Conservation (phyloP, 371 early-diverging fungal genomes). For the Neoconidiobolus thromboides region DNA sequence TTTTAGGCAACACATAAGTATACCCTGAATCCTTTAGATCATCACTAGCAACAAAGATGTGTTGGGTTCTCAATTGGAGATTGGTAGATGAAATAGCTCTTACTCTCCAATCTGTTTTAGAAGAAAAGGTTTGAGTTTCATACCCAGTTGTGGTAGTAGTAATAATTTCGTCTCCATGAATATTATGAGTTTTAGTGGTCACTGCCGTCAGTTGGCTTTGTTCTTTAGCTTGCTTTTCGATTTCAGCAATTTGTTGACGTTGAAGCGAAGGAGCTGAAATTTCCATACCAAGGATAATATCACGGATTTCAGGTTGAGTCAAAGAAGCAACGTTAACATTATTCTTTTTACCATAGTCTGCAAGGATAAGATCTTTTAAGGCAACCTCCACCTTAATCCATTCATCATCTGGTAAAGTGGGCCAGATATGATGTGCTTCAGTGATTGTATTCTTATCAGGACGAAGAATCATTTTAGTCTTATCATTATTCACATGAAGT, state of each 20-base stretch:
- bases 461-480: conserved; percentile 84
- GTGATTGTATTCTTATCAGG: conserved; percentile 85
- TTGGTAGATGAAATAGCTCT: conserved; percentile 91
- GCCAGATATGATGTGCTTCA: conserved; percentile 95
- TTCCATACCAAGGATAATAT: conserved; percentile 98
- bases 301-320: conserved; percentile 93
- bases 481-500: conserved; percentile 88
- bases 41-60: conserved; percentile 87
- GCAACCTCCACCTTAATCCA: conserved; percentile 95
- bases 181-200: conserved; percentile 89
- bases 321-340: conserved; percentile 92
- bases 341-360: conserved; percentile 97
- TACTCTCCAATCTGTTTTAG: conserved; percentile 97
- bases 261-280: conserved; percentile 92
- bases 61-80: conserved; percentile 82
- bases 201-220: conserved; percentile 84
- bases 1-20: conserved; percentile 94
- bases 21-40: conserved; percentile 82
- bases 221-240: conserved; percentile 88
- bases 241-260: conserved; percentile 93
- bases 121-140: conserved; percentile 89
- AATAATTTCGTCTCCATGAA: conserved; percentile 96
- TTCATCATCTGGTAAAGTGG: conserved; percentile 83
- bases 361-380: conserved; percentile 94
- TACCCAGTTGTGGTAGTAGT: conserved; percentile 94